Evolutionary conservation across 1,284 basidiomycete genomes (phyloP), one percentile per base, ranked within the genome.

Genomic region (Trametes hirsuta): DNA sequence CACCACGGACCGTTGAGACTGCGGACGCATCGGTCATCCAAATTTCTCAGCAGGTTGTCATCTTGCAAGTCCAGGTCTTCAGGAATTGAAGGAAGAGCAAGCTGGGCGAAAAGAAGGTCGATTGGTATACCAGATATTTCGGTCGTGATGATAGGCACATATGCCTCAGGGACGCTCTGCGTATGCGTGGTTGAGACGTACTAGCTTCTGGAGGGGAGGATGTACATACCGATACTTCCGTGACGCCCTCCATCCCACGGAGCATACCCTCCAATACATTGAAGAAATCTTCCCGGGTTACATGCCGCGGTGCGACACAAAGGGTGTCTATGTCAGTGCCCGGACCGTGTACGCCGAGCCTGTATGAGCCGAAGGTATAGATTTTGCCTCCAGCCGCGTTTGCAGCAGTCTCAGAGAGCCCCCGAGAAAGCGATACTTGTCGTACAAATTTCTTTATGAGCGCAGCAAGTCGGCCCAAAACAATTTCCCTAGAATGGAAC

Each of bases 271-370:
- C 94, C 69, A 99, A 96, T 39, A 90, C 83, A 0, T 89, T 87
- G 71, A 98, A 98, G 79, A 99, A 99, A 78, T 99, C 95, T 68
- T 98, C 95, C 64, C 94, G 84, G 65, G 90, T 91, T 56, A 99
- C 91, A 76, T 98, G 95, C 74, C 95, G 94, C 3, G 97, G 97
- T 25, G 97, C 97, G 35, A 99, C 97, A 75, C 95, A 95, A 37
- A 99, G 81, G 12, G 96, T 98, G 79, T 99, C 97, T 74, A 99
- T 98, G 87, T 99, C 97, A 48, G 92, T 85, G 10, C 95, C 94
- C 44, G 97, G 97, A 15, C 95, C 95, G 76, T 99, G 97, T 14
- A 99, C 97, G 58, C 97, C 97, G 53, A 99, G 81, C 67, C 93
- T 87, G 81, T 97, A 97, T 53, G 95, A 97, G 47, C 97, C 97